Evolutionary conservation across 2,329 filamentous ascomycete species (phyloP), one percentile per base, ranked within the genome.

Genomic region (Paecilomyces sp.): DNA sequence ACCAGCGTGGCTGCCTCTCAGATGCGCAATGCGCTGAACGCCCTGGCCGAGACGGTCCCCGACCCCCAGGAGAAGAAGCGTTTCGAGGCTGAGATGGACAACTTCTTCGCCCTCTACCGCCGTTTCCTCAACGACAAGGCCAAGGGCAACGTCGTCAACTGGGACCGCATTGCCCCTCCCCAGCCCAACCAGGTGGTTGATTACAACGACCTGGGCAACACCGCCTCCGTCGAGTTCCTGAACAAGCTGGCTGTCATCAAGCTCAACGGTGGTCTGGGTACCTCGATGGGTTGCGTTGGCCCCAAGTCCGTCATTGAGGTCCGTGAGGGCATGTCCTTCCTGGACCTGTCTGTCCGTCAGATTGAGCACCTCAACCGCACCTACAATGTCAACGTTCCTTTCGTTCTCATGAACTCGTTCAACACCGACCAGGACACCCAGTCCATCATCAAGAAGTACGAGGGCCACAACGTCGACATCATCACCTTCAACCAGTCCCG

Each of bases 381-480:
- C 66, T 97, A 97, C 83, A 86, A 89, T 70, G 91, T 95, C 77
- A 97, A 97, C 75, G 94, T 99, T 34, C 94, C 94, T 55, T 97
- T 99, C 79, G 88, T 99, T 68, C 88, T 99, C 70, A 99, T 99
- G 94, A 99, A 99, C 88, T 97, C 94, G 59, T 99, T 99, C 90
- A 99, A 99, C 86, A 99, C 94, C 75, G 92, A 99, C 77, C n/a
- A 93, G 71, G 94, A 99, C 75, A 99, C 94, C 57, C 92, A 92
- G 64, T 92, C 91, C 79, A 99, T 99, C 80, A 99, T 99, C 84
- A 99, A 99, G 88, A 99, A 99, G 84, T 99, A 97, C 81, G 93
- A 99, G 83, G 94, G 94, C 65, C 94, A 99, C 86, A 97, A 97
- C 77, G 95, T 99, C 73, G 94, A 99, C 75, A 97, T 99, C 77